Evolutionary conservation across 2,329 filamentous ascomycete species (phyloP).

Genomic region (Colletotrichum camelliae): DNA sequence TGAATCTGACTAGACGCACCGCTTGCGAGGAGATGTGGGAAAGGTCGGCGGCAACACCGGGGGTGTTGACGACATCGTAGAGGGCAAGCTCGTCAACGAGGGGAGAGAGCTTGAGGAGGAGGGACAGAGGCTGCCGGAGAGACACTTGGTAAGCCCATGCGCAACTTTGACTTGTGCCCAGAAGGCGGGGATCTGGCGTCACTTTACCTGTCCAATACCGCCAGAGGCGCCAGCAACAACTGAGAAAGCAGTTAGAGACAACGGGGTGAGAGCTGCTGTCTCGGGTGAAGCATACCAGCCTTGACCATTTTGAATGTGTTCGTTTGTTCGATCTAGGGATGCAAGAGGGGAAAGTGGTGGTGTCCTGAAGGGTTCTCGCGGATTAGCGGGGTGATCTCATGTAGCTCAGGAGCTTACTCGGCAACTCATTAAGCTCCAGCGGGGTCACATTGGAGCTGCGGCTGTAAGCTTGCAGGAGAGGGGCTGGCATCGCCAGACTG

Average conservation of each 20-base stretch:
- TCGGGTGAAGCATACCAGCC: conserved; percentile 53
- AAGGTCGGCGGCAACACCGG: conserved; percentile 93
- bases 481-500: background rate
- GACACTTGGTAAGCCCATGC: conserved; percentile 22
- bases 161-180: background rate
- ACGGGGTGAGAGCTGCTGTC: background rate
- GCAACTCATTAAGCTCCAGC: background rate
- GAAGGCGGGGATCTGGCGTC: background rate
- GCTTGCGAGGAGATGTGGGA: conserved; percentile 96
- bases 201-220: conserved; percentile 93
- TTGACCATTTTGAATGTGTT: conserved; percentile 59
- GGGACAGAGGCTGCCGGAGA: conserved; percentile 79
- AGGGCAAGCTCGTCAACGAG: conserved; percentile 91
- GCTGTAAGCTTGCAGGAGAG: background rate
- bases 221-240: conserved; percentile 94
- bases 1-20: conserved; percentile 47
- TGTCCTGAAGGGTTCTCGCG: conserved; percentile 1
- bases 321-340: conserved; percentile 12
- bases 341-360: background rate
- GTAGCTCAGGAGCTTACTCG: conserved; percentile 13
- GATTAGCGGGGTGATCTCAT: conserved; percentile 22
- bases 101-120: conserved; percentile 90
- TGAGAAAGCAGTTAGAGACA: conserved; percentile 30
- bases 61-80: conserved; percentile 99
- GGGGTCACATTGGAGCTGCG: background rate